Evolutionary conservation across 306 rosid species (phyloP), one percentile per base, ranked within the genome.

Genomic region (Cucumis sativus): DNA sequence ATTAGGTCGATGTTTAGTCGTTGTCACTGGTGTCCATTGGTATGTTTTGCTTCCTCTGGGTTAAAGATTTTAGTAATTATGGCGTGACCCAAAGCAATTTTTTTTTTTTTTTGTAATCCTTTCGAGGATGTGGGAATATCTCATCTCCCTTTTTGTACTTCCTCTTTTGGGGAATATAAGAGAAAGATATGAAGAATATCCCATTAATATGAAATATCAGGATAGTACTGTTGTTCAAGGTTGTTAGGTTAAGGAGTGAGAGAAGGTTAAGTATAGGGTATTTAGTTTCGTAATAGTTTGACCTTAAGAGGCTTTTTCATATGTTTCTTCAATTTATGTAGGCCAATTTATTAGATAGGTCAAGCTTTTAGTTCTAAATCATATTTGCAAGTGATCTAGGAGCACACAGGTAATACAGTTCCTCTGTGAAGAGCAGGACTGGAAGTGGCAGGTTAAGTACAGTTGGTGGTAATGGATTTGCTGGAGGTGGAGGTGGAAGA

Each of bases 401-500:
- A 77, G 80, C 65, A 74, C 81, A 66, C 64, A 64, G 76, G 68
- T 74, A 85, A 85, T 75, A 35, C 67, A 68, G 59, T 80, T 52
- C 79, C 80, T 75, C 78, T 87, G 82, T 88, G 78, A 83, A 81
- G 80, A 79, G 86, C 92, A 95, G 98, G 97, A 92, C 90, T 69
- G 98, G 98, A 88, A 85, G 84, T 82, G 97, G 97, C 80, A 88
- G 77, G 75, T 76, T 92, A 84, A 89, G 96, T 84, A 95, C 97
- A 25, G 81, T 83, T 11, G 98, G 98, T 71, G 98, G 97, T 77
- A 78, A 83, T 77, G 98, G 98, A 66, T 95, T 92, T 83, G 97
- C 97, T 75, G 97, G 97, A 10, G 97, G 98, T 59, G 98, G 98
- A 70, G 98, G 98, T 71, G 98, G 98, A 84, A 88, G 98, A 84